A percentile compares a stretch with the other conserved stretches of the same genome.
These are phyloP conservation scores for Anthoceros angustus DNA, from an alignment of 225 moss, liverwort and hornwort genomes.

Conservation along the genomic window DNA sequence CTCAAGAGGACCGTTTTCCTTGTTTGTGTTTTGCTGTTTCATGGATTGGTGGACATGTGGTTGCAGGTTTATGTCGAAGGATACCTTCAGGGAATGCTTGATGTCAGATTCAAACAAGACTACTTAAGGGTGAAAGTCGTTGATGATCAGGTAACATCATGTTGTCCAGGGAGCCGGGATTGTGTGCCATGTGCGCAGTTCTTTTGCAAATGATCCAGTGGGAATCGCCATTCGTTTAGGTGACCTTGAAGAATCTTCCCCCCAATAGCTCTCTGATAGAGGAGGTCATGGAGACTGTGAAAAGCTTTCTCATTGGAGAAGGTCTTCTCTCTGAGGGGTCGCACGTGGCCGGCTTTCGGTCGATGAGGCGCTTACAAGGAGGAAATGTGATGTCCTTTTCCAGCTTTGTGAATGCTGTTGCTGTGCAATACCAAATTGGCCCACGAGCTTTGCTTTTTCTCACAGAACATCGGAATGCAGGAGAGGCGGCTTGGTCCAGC, in stretches of 20 bases:
- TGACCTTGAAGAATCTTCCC: conserved; percentile 71
- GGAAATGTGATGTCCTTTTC: conserved; percentile 37
- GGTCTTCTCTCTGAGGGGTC: conserved; percentile 82
- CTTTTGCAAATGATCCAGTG: background rate
- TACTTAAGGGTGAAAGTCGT: conserved; percentile 88
- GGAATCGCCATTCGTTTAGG: conserved; percentile 20
- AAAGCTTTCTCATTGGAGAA: conserved; percentile 74
- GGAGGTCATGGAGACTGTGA: conserved; percentile 74
- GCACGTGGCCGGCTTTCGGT: conserved; percentile 62
- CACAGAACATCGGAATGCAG: conserved; percentile 21
- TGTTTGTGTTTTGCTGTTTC: background rate
- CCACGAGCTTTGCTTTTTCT: background rate
- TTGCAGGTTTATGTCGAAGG: conserved; percentile 90
- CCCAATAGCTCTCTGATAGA: conserved; percentile 91
- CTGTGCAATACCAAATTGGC: background rate
- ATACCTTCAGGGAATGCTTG: conserved; percentile 90
- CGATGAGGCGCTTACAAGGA: conserved; percentile 62
- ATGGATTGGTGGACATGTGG: background rate
- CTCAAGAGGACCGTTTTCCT: background rate
- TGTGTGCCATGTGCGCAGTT: background rate
- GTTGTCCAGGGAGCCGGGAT: background rate
- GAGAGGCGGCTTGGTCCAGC: conserved; percentile 77
- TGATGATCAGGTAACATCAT: conserved; percentile 58
- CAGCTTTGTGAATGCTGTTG: background rate
- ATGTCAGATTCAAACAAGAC: conserved; percentile 80